Evolutionary conservation across 257 asterid species (phyloP), one percentile per base, ranked within the genome.

Genomic region (Verbascum thapsus): DNA sequence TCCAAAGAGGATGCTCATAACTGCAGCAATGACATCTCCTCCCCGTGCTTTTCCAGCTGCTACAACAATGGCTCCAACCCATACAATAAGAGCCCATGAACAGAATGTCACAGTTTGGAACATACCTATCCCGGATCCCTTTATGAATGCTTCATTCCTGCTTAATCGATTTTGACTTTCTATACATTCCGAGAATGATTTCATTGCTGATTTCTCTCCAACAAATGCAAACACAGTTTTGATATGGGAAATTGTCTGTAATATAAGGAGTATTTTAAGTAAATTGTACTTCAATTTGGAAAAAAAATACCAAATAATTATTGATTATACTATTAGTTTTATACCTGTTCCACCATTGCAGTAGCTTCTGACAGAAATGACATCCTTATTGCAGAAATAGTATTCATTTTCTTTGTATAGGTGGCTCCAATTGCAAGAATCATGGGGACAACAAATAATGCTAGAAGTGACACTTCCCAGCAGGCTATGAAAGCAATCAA

Each of bases 1-100:
- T 63, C 96, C 96, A 48, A 88, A 88, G 58, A 88, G 92, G 64
- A 88, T 85, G 74, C 96, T 81, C 96, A 88, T 88, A 65, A 88
- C 92, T 48, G 96, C 90, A 64, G 96, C 96, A 41, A 88, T 85
- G 69, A 85, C 86, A 53, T 85, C 83, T 30, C 92, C 96, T 60
- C 96, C 96, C 5, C 60, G 78, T 32, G 96, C 76, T 78, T 81
- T 75, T 64, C 79, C 81, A 22, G 88, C 75, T 7, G 71, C 64
- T 12, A 88, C 95, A 43, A 86, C 88, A 19, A 77, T 68, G 11
- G 96, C 96, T 70, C 96, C 96, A 43, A 88, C 89, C 86, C 86
- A 86, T 26, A 88, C 91, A n/a, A 86, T 85, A 45, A 85, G 90
- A 38, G 96, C 82, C 96, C 96, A 88, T 6, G 88, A 85, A 71